Evolutionary conservation across 2,329 filamentous ascomycete genomes (phyloP).

Genomic region (Exophiala lecanii-corni): DNA sequence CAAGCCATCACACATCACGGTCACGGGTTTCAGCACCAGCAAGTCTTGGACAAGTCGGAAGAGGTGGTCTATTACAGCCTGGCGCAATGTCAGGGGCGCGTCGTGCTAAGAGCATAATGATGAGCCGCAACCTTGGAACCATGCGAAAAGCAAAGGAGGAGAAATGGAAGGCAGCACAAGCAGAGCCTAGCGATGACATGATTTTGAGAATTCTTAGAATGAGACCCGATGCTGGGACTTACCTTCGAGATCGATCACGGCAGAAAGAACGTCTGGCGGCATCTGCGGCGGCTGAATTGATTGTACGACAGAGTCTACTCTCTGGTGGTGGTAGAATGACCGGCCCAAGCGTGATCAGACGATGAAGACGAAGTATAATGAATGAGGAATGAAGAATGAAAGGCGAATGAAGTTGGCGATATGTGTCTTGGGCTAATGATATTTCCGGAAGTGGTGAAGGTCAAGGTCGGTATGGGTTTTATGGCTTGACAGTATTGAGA

Average conservation of each 20-base stretch:
- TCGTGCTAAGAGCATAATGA: constrained; percentile 71
- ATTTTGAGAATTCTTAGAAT: constrained; percentile 91
- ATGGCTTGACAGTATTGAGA: too few relatives aligned
- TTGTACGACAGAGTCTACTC: constrained; percentile 85
- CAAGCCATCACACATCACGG: constrained; percentile 64
- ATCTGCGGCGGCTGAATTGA: constrained; percentile 84
- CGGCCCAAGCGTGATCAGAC: constrained; percentile 30
- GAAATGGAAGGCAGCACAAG: constrained; percentile 90
- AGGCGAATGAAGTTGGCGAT: too few relatives aligned
- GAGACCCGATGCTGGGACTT: constrained; percentile 81
- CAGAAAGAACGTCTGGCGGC: constrained; percentile 93
- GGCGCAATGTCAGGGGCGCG: constrained; percentile 47
- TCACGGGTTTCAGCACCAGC: constrained; percentile 69
- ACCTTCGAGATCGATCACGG: constrained; percentile 82
- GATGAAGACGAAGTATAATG: constrained; percentile 28
- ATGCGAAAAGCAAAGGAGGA: constrained; percentile 96
- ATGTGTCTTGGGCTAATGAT: too few relatives aligned
- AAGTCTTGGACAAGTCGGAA: constrained; percentile 36
- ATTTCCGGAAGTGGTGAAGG: too few relatives aligned
- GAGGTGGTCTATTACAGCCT: constrained; percentile 49
- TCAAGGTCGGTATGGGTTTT: too few relatives aligned
- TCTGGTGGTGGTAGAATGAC: constrained; percentile 52
- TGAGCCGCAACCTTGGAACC: constrained; percentile 87
- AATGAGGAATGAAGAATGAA: neutral
- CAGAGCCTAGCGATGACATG: constrained; percentile 97